Base-by-base conservation (phyloP, 1,284 basidiomycete genomes). In the Microbotryum silenes-acaulis region DNA sequence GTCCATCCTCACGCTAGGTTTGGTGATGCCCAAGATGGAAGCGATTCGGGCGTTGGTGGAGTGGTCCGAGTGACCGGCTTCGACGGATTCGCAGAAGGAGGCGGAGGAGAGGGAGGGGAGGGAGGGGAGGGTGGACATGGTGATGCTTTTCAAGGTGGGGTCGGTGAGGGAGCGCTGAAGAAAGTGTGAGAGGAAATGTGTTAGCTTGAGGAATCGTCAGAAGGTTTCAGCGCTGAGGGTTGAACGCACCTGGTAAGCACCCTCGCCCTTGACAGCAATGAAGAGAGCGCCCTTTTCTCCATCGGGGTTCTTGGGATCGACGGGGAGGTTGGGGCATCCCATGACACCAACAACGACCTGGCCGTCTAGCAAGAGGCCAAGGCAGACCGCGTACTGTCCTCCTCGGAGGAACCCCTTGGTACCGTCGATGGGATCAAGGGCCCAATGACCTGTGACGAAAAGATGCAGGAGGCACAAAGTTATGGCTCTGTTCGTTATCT, bases 301-400 rank as follows among this genome's bases (percentile, higher is more conserved):
- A 16, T 83, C 78, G 1, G 85, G 81, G 67, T 84, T 79, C 25
- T 82, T 74, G n/a, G 85, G 86, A 54, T 77, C 74, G 51, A 74
- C 70, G 5, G 78, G 75, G 27, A 98, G 80, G 77, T 98, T 98
- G 1, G 93, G 94, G 75, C 93, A 97, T 6, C 93, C 94, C 73
- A 97, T 91, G 23, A 96, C 86, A 23, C 92, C 93, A 16, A 97
- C 80, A 72, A 90, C 81, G 48, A 94, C 90, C 61, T 85, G 75
- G 0, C 89, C 83, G 70, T 97, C 85, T 60, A 91, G 82, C 71
- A 98, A 84, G 63, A 98, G 81, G 0, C 91, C 89, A 33, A 99
- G 80, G 76, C 94, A 98, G 31, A 98, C 91, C 6, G 94, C 94
- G 73, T 94, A 99, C 76, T 99, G 96, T 60, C 90, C 93, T 14